Evolutionary conservation across 2,329 filamentous ascomycete species (phyloP).

Genomic region (Diplodia seriata): DNA sequence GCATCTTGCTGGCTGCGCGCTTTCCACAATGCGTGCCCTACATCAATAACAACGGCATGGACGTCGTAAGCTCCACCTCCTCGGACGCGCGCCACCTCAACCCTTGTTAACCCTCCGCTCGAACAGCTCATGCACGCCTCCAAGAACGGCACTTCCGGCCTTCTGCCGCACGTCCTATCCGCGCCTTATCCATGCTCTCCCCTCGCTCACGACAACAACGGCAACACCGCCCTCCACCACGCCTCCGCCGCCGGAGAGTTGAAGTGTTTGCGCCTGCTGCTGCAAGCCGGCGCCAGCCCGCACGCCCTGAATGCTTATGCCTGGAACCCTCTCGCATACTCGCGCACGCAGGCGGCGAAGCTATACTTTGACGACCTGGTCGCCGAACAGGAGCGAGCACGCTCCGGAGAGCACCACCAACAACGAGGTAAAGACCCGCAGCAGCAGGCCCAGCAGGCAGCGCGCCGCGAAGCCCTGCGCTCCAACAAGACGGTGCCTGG

Average conservation of each 20-base stretch:
- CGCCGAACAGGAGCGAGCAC: constrained; percentile 65
- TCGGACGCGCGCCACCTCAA: background rate
- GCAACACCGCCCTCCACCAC: constrained; percentile 89
- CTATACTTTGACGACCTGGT: constrained; percentile 83
- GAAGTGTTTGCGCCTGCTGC: constrained; percentile 75
- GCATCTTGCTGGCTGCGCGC: constrained; percentile 71
- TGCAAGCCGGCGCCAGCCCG: constrained; percentile 79
- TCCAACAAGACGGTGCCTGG: constrained; percentile 37
- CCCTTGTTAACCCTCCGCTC: background rate
- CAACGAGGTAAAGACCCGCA: constrained; percentile 1
- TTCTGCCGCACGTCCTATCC: constrained; percentile 49
- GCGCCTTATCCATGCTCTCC: constrained; percentile 41
- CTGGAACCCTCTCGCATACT: constrained; percentile 86
- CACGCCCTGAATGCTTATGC: constrained; percentile 75
- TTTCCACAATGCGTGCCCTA: constrained; percentile 69
- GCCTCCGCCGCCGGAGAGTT: constrained; percentile 82
- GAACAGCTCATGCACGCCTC: constrained; percentile 50
- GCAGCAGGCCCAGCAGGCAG: constrained; percentile 21
- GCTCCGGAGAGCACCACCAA: constrained; percentile 17
- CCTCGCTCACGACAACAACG: constrained; percentile 65
- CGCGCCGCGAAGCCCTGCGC: constrained; percentile 26
- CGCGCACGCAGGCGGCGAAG: constrained; percentile 80
- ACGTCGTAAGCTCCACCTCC: constrained; percentile 63
- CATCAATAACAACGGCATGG: constrained; percentile 71
- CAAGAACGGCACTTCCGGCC: constrained; percentile 53